Evolutionary conservation across 305 asterid species (phyloP).

Genomic region (Caryopteris hybrid): DNA sequence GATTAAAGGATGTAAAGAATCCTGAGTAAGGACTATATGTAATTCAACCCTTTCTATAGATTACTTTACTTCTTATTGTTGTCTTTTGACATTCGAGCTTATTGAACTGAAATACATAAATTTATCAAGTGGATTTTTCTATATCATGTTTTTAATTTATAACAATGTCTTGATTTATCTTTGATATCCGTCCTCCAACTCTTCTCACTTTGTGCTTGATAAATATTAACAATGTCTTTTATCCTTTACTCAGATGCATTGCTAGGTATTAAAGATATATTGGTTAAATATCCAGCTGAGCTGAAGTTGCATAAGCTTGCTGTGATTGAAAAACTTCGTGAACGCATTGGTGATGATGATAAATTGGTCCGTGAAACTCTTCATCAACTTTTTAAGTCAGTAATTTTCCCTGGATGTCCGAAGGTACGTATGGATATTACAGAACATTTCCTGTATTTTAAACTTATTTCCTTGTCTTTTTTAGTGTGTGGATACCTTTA

Average conservation of each 20-base stretch:
- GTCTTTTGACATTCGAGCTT: neutral
- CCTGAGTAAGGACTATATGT: neutral
- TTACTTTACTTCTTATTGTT: slow-evolving; percentile 1
- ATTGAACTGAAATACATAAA: neutral
- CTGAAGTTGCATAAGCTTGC: slow-evolving; percentile 85
- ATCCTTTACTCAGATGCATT: slow-evolving; percentile 62
- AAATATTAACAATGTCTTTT: slow-evolving; percentile 8
- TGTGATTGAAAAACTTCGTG: slow-evolving; percentile 84
- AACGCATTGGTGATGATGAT: slow-evolving; percentile 88
- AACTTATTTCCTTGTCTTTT: neutral
- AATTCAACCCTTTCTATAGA: neutral
- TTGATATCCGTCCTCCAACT: no score
- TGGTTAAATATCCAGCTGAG: slow-evolving; percentile 71
- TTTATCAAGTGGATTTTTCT: neutral
- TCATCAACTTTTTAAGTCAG: slow-evolving; percentile 76
- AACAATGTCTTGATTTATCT: neutral
- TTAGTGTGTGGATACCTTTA: neutral
- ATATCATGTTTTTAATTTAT: neutral
- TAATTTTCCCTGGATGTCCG: slow-evolving; percentile 68
- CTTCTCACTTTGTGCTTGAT: slow-evolving; percentile 12
- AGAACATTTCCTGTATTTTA: neutral
- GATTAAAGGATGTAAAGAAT: neutral
- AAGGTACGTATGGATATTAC: slow-evolving; percentile 40
- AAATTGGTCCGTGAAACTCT: slow-evolving; percentile 79
- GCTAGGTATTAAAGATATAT: slow-evolving; percentile 67